Evolutionary conservation across 2,329 filamentous ascomycete species (phyloP), one percentile per base, ranked within the genome.

Genomic region (Colletotrichum cereale): DNA sequence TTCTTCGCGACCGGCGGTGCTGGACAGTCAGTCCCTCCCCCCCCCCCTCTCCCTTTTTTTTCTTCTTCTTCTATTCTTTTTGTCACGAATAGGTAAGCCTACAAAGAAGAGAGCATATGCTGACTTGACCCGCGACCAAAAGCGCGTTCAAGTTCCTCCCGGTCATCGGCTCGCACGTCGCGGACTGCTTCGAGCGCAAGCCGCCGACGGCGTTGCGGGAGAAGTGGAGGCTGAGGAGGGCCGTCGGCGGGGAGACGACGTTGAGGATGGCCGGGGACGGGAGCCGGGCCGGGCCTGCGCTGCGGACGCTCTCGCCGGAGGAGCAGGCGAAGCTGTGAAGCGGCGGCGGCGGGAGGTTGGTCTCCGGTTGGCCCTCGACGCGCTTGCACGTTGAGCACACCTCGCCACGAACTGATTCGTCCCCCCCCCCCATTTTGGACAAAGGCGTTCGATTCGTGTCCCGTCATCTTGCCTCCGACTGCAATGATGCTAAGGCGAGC

Each of bases 81-180:
- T n/a, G n/a, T n/a, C n/a, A n/a, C n/a, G n/a, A n/a, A n/a, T n/a
- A n/a, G n/a, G n/a, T n/a, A n/a, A n/a, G n/a, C n/a, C n/a, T n/a
- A n/a, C n/a, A n/a, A n/a, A n/a, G n/a, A n/a, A 85, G 84, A 1
- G 84, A 84, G 0, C 82, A 80, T 47, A 91, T 91, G 44, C 60
- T 62, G 31, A 62, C 5, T 44, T 62, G 31, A 62, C 5, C 12
- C 14, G 2, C 2, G 34, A n/a, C 83, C 83, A 24, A 24, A 83
- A 86, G 76, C 71, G 76, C 67, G 8, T 78, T 78, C 73, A 78
- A 78, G 47, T 78, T 78, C 56, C 67, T 78, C 1, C 76, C 76
- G 1, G 75, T 77, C 11, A 71, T 78, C 26, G 76, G 76, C 2
- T 55, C 74, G 71, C 63, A 77, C 72, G 61, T 80, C 18, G 77